Evolutionary conservation across 2,329 filamentous ascomycete genomes (phyloP), one percentile per base, ranked within the genome.

Genomic region (Alternaria triticina): DNA sequence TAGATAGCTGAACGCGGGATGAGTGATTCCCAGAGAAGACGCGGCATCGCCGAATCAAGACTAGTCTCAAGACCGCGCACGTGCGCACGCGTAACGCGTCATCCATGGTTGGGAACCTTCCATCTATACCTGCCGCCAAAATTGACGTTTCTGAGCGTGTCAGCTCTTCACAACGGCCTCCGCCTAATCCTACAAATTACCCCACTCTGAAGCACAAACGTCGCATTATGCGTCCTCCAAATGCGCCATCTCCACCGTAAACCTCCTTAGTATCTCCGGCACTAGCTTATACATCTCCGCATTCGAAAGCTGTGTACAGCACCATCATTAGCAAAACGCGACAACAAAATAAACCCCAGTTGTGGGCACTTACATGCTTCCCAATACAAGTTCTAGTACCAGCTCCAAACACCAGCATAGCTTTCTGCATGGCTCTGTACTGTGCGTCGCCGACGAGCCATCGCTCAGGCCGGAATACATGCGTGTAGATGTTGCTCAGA

Each of bases 211-310:
- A 66, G 64, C n/a, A 66, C 54, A 22, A 70, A 71, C 17, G 17
- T 61, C 59, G 44, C 22, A 27, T 71, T 72, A 15, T 51, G 51
- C 3, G 64, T 71, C 5, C 62, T 70, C 69, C 67, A 74, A 8
- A n/a, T 71, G 66, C 1, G 68, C 64, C 63, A 73, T 69, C 25
- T 66, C 55, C 11, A 69, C 33, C 1, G 22, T 52, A n/a, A 72
- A 75, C 1, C 23, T 58, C 8, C 65, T 65, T n/a, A 74, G 57
- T 9, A 76, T 61, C 17, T 71, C 63, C 1, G 69, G 66, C 8
- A 71, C 63, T 17, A 69, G 33, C 33, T 71, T 73, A 60, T 70
- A 66, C 5, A 72, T 71, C 58, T 74, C 69, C 6, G 61, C 57
- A n/a, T 65, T 57, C 22, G 68, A 65, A 11, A 65, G 55, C 47